A percentile compares a stretch with the other conserved stretches of the same genome.
Conservation (phyloP, 2,329 filamentous ascomycete genomes). For the Pestalotiopsis sp. region DNA sequence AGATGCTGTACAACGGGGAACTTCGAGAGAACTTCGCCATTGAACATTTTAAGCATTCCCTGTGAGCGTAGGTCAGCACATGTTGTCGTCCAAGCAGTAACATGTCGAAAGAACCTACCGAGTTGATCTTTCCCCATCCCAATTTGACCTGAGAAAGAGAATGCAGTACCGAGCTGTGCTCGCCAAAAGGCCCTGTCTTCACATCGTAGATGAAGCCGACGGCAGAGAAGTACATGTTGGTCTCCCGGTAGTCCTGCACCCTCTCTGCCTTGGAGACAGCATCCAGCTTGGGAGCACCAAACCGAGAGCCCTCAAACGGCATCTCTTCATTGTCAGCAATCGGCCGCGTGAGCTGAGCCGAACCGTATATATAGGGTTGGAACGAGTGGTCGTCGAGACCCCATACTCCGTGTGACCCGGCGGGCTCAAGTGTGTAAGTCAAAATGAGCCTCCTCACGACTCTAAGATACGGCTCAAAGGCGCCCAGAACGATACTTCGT, state of each 20-base stretch:
- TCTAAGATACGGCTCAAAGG: constrained; percentile 76
- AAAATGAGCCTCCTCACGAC: constrained; percentile 83
- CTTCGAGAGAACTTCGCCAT: constrained; percentile 93
- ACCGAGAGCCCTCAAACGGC: constrained; percentile 78
- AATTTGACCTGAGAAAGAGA: constrained; percentile 90
- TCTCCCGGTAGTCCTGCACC: constrained; percentile 66
- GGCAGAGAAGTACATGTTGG: constrained; percentile 91
- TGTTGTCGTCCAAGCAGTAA: not conserved
- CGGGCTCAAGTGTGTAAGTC: constrained; percentile 91
- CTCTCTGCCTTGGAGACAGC: constrained; percentile 67
- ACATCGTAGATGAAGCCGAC: constrained; percentile 98
- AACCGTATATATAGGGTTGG: constrained; percentile 91
- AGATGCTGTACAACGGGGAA: constrained; percentile 99
- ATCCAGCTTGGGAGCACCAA: constrained; percentile 70
- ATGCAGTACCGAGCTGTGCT: constrained; percentile 91
- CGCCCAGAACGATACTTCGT: constrained; percentile 77
- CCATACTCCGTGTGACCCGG: constrained; percentile 97
- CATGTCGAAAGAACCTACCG: constrained; percentile 44
- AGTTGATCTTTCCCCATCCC: constrained; percentile 99
- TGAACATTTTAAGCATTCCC: constrained; percentile 99
- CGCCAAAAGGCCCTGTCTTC: constrained; percentile 95
- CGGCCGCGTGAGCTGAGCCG: constrained; percentile 82
- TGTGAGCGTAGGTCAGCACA: constrained; percentile 30
- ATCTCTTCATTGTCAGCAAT: constrained; percentile 67
- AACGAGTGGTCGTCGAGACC: constrained; percentile 98